Evolutionary conservation across 1,284 basidiomycete genomes (phyloP).

Genomic region (Ustilago curta): DNA sequence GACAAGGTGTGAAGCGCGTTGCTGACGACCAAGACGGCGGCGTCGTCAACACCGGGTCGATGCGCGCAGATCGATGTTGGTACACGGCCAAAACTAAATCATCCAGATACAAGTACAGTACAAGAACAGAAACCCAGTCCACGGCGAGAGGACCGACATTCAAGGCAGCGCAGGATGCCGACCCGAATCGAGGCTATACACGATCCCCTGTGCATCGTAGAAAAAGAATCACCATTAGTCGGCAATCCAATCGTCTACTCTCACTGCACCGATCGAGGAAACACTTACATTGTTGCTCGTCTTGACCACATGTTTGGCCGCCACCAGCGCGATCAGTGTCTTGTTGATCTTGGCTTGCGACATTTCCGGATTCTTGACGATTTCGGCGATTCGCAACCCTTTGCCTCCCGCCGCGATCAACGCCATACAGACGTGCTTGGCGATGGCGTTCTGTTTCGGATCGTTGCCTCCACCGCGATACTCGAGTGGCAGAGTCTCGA

Average conservation of each 20-base stretch:
- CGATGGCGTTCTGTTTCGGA: slow-evolving; percentile 71
- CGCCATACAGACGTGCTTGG: slow-evolving; percentile 62
- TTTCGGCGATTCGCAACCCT: slow-evolving; percentile 74
- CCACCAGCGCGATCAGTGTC: slow-evolving; percentile 88
- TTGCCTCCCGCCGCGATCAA: slow-evolving; percentile 55
- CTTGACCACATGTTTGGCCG: slow-evolving; percentile 85
- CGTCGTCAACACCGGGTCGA: no score
- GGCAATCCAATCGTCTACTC: neutral
- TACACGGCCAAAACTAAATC: neutral
- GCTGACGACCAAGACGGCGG: no score
- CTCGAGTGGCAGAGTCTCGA: slow-evolving; percentile 85
- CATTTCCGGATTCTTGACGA: slow-evolving; percentile 83
- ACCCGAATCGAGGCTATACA: slow-evolving; percentile 60
- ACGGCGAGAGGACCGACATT: neutral
- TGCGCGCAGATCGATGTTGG: neutral
- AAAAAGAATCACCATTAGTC: neutral
- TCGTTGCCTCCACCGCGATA: slow-evolving; percentile 81
- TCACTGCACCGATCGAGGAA: neutral
- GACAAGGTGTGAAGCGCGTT: slow-evolving; percentile 16
- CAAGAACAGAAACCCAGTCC: neutral
- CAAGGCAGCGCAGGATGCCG: slow-evolving; percentile 54
- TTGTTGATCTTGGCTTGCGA: slow-evolving; percentile 91
- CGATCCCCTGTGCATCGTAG: slow-evolving; percentile 52
- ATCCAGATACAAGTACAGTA: slow-evolving; percentile 16
- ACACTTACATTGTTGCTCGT: slow-evolving; percentile 70